Percentiles rank a stretch among this genome's conserved stretches.
Evolutionary conservation across 2,329 filamentous ascomycete species (phyloP).

Genomic region (Chaetomiaceae sp.): DNA sequence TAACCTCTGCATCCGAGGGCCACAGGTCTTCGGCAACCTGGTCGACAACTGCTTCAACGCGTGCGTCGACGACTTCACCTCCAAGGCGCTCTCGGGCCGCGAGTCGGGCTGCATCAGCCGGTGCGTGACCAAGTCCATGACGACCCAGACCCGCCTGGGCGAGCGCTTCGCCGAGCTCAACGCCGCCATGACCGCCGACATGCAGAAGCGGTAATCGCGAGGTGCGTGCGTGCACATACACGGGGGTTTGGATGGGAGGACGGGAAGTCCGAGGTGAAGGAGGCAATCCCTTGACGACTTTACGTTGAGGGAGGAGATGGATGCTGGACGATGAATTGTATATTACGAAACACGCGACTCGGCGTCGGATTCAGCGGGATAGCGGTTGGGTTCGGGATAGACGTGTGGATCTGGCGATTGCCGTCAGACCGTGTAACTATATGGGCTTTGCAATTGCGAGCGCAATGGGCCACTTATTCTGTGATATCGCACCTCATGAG

Average conservation of each 20-base stretch:
- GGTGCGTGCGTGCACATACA: too few relatives aligned
- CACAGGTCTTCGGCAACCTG: constrained; percentile 56
- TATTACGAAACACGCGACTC: neutral
- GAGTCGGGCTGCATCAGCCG: constrained; percentile 90
- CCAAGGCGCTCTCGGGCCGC: constrained; percentile 81
- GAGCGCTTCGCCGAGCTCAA: constrained; percentile 79
- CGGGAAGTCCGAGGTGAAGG: neutral
- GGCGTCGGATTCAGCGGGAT: neutral
- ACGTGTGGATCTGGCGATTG: neutral
- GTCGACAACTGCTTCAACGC: constrained; percentile 91
- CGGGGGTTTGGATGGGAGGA: too few relatives aligned
- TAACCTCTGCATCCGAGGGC: neutral
- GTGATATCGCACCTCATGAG: too few relatives aligned
- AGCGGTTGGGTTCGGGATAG: neutral
- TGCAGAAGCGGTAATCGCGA: constrained; percentile 39
- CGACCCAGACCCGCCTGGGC: constrained; percentile 80
- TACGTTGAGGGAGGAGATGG: neutral
- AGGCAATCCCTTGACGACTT: neutral
- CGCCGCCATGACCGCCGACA: constrained; percentile 50
- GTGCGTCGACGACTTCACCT: constrained; percentile 98
- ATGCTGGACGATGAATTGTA: neutral
- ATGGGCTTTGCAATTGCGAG: neutral
- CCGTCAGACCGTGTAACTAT: neutral
- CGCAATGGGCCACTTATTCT: too few relatives aligned
- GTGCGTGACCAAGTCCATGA: constrained; percentile 95